Percentiles rank a stretch among this genome's conserved stretches.
Evolutionary conservation across 2,329 filamentous ascomycete species (phyloP).

Genomic region (Dryadomyces quercivorus): DNA sequence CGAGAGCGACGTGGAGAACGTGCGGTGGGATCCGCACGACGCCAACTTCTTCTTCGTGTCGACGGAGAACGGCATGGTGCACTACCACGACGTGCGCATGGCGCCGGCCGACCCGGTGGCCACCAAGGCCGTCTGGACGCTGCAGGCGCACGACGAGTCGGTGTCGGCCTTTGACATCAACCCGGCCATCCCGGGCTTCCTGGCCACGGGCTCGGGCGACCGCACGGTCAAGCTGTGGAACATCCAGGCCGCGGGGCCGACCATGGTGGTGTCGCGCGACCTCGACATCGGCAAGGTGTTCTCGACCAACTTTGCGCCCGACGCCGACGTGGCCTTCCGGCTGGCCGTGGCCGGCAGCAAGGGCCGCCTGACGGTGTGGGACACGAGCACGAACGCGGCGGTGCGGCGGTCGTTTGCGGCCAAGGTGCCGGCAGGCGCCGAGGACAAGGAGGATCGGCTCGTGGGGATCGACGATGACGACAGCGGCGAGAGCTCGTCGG

Average conservation of each 20-base stretch:
- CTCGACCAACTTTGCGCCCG: slow-evolving; percentile 78
- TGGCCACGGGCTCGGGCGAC: slow-evolving; percentile 88
- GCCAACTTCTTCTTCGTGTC: slow-evolving; percentile 90
- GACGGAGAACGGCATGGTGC: slow-evolving; percentile 82
- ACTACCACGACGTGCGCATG: slow-evolving; percentile 79
- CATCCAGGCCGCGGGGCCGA: slow-evolving; percentile 65
- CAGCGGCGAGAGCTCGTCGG: slow-evolving; percentile 32
- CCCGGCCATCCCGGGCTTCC: slow-evolving; percentile 75
- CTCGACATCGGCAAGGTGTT: slow-evolving; percentile 93
- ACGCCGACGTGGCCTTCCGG: slow-evolving; percentile 81
- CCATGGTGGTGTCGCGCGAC: slow-evolving; percentile 83
- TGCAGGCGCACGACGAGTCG: slow-evolving; percentile 90
- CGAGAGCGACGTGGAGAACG: slow-evolving; percentile 86
- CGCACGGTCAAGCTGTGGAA: slow-evolving; percentile 97
- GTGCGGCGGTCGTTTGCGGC: slow-evolving; percentile 75
- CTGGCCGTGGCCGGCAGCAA: slow-evolving; percentile 91
- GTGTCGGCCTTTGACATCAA: slow-evolving; percentile 92
- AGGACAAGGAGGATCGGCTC: slow-evolving; percentile 60
- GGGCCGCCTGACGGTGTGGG: slow-evolving; percentile 87
- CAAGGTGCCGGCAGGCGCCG: slow-evolving; percentile 51
- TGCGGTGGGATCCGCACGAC: slow-evolving; percentile 89
- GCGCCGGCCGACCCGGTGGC: slow-evolving; percentile 59
- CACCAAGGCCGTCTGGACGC: slow-evolving; percentile 81
- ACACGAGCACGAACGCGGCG: slow-evolving; percentile 82
- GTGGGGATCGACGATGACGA: slow-evolving; percentile 55